Evolutionary conservation across 345 rosid species (phyloP), one percentile per base, ranked within the genome.

Genomic region (Ceriops zippeliana): DNA sequence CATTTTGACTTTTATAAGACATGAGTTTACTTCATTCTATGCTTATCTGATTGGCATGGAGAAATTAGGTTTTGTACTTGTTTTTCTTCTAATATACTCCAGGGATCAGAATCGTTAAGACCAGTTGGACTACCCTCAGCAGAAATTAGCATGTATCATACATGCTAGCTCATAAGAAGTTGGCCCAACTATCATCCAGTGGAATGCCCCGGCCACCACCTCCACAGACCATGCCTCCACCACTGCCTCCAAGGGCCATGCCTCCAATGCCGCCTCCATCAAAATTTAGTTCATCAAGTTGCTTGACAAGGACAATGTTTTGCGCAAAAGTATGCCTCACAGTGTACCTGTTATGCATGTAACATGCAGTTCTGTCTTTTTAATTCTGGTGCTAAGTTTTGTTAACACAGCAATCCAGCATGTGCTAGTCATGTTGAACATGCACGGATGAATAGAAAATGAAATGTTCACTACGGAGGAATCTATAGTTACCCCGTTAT

Each of bases 231-330:
- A 85, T 80, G 83, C 80, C 75, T 16, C 85, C 83, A 2, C 89
- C 83, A 21, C 88, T 75, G 3, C 83, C 84, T 0, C 85, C 34
- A 4, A 5, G 34, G 32, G 34, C 5, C 34, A 31, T 81, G 83
- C 78, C 75, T 19, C 85, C 83, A 3, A 88, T 83, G 20, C 89
- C 76, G 3, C 83, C 84, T 0, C 84, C 85, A 21, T 90, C 90
- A 28, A 83, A 87, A 63, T 82, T 86, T 71, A 74, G 69, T 11
- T 65, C 85, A 20, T 90, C 90, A 28, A 82, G 47, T 54, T 13
- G 53, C 78, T 68, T 24, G 84, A 76, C 38, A 67, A 68, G 68
- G 73, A 52, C 59, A 62, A 28, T 24, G 34, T 59, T 70, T 22
- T 61, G 67, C 70, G 58, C 61, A 73, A 76, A 66, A 73, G 66